Evolutionary conservation across 2,329 filamentous ascomycete genomes (phyloP).

Genomic region (Penicillium brasilianum): DNA sequence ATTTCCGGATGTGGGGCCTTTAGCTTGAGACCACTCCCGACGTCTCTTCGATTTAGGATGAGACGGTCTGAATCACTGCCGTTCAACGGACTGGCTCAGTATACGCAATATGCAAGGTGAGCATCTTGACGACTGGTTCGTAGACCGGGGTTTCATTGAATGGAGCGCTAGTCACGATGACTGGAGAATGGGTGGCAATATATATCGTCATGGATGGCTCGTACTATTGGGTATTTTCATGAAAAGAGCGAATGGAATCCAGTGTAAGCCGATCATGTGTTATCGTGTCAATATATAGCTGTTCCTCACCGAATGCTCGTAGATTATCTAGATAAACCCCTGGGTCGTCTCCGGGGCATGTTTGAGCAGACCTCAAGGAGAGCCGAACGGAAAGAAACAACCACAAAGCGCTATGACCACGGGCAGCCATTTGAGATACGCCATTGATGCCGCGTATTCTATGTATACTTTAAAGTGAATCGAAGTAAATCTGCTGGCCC

Average conservation of each 20-base stretch:
- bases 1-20: background rate
- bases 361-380: no score
- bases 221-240: background rate
- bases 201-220: background rate
- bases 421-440: no score
- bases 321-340: background rate
- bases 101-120: background rate
- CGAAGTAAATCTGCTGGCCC: no score
- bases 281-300: background rate
- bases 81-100: conserved; percentile 1
- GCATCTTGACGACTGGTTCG: background rate
- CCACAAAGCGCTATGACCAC: no score
- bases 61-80: background rate
- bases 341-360: no score
- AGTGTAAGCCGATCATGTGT: background rate
- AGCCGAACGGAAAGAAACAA: no score
- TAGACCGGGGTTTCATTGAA: background rate
- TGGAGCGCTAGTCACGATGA: background rate
- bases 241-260: background rate
- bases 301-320: background rate
- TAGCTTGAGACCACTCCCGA: background rate
- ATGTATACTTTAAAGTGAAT: no score
- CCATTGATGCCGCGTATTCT: no score
- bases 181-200: no score
- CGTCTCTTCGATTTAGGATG: background rate